Evolutionary conservation across 805 yeast species (phyloP).

Genomic region (Ogataea methanolica): DNA sequence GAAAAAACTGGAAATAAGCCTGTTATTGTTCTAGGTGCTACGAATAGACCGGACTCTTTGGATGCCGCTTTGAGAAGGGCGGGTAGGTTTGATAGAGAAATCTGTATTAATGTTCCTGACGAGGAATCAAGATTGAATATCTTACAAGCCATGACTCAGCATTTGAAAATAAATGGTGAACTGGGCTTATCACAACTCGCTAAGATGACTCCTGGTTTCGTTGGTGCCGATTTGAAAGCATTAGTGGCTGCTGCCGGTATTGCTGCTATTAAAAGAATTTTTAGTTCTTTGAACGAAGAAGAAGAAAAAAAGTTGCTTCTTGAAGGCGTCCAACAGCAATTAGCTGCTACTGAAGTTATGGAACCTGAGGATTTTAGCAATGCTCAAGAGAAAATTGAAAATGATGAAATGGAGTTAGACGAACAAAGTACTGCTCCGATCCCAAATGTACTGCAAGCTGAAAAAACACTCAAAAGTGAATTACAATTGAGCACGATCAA

Average conservation of each 20-base stretch:
- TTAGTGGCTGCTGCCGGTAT: conserved; percentile 94
- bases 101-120: conserved; percentile 90
- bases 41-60: conserved; percentile 92
- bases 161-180: conserved; percentile 61
- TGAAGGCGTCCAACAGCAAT: conserved; percentile 13
- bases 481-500: conserved; percentile 1
- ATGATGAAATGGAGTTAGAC: conserved; percentile 24
- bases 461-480: neutral
- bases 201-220: conserved; percentile 93
- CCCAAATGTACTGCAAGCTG: neutral
- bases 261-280: conserved; percentile 87
- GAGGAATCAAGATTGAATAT: conserved; percentile 77
- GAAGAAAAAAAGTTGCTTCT: conserved; percentile 27
- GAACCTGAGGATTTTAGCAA: neutral
- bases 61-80: conserved; percentile 95
- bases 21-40: conserved; percentile 92
- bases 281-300: conserved; percentile 49
- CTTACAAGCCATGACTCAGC: conserved; percentile 64
- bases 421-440: neutral
- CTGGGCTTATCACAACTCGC: conserved; percentile 74
- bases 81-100: conserved; percentile 94
- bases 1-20: conserved; percentile 92
- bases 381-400: conserved; percentile 1
- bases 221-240: conserved; percentile 95
- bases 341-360: neutral